These are phyloP conservation scores for Hypoxylon sp. DNA, from an alignment of 2,329 filamentous ascomycete species.

Conservation along the genomic window DNA sequence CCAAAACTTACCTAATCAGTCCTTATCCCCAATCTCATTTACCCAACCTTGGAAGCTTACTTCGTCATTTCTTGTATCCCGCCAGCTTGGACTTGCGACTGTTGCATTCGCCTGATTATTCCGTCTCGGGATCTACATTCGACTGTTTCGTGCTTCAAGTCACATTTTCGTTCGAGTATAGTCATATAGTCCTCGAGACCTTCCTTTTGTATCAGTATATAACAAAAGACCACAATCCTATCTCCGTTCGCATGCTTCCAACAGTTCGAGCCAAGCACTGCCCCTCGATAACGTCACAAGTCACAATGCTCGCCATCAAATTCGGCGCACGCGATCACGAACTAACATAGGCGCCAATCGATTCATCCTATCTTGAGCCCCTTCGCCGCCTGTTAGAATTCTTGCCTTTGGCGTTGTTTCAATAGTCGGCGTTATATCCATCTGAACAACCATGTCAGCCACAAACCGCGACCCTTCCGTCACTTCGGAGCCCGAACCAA, in stretches of 20 bases:
- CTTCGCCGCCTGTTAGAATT: background rate
- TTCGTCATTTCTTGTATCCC: constrained; percentile 18
- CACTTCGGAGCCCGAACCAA: constrained; percentile 60
- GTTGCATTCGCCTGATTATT: constrained; percentile 8
- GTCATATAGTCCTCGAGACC: background rate
- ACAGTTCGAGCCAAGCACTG: constrained; percentile 16
- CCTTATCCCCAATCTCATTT: background rate
- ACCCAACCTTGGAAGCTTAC: constrained; percentile 8
- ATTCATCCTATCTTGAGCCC: background rate
- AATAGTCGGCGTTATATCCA: background rate
- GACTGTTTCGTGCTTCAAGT: background rate
- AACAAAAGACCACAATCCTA: background rate
- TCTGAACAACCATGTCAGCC: constrained; percentile 47
- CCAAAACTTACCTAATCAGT: constrained; percentile 10
- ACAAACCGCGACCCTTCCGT: constrained; percentile 51
- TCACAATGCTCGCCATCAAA: constrained; percentile 35
- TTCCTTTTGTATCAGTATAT: constrained; percentile 10
- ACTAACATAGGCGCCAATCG: constrained; percentile 36
- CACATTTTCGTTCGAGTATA: constrained; percentile 3
- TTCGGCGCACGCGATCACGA: constrained; percentile 39
- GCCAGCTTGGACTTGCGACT: constrained; percentile 14
- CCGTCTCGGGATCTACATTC: constrained; percentile 5
- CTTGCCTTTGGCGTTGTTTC: background rate
- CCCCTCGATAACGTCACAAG: constrained; percentile 43
- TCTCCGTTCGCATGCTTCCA: constrained; percentile 20